phyloP scores from a whole-genome alignment of 371 early-diverging fungal species.

The Rhizopus arrhizus region DNA sequence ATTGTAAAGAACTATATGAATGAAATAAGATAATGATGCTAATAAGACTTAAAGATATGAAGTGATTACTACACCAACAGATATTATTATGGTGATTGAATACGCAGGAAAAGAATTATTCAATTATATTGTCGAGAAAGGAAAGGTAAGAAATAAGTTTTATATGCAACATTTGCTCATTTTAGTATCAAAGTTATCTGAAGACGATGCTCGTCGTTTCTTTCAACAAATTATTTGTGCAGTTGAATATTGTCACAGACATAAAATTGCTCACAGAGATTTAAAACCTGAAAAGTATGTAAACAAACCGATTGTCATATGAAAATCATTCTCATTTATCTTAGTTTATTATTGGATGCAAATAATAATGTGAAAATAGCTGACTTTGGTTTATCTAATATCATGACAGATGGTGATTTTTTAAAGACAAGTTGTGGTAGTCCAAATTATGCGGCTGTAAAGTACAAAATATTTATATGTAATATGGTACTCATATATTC shows the following conservation, averaged over 20 bases:
- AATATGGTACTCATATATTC: not conserved
- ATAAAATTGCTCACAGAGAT: conserved; percentile 96
- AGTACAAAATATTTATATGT: conserved; percentile 7
- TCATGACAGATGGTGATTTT: conserved; percentile 95
- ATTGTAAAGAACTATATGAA: conserved; percentile 57
- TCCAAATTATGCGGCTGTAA: conserved; percentile 84
- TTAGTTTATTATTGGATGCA: conserved; percentile 87
- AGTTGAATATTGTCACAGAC: conserved; percentile 97
- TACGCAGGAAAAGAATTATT: conserved; percentile 96
- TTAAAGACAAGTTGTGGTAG: conserved; percentile 94
- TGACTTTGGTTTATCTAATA: conserved; percentile 96
- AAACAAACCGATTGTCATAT: not conserved
- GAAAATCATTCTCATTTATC: not conserved
- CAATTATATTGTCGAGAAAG: conserved; percentile 95
- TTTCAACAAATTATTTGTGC: conserved; percentile 98
- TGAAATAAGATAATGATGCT: not conserved
- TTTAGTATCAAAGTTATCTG: conserved; percentile 66
- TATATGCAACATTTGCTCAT: not conserved
- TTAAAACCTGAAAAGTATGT: conserved; percentile 79
- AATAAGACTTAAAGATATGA: conserved; percentile 70
- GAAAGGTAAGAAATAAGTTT: conserved; percentile 60
- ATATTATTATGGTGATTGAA: conserved; percentile 97
- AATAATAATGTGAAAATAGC: conserved; percentile 95
- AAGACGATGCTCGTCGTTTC: conserved; percentile 88
- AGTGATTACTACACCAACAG: conserved; percentile 94